Evolutionary conservation across 495 filamentous ascomycete genomes (phyloP).

Genomic region (Aspergillus diversus): DNA sequence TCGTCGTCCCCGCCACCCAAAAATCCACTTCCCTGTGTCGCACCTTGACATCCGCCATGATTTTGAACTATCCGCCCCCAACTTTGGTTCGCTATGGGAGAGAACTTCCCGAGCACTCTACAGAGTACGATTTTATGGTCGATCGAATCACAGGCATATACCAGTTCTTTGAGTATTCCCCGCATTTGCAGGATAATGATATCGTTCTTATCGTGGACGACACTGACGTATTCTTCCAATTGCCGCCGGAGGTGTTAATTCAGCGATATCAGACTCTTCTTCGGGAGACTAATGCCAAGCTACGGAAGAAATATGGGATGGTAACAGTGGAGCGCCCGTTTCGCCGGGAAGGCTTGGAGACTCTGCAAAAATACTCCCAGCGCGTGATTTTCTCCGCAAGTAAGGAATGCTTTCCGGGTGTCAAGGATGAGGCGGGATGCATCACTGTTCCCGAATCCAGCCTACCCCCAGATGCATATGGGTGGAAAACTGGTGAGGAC

Average conservation of each 20-base stretch:
- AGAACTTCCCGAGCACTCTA: constrained; percentile 35
- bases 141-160: constrained; percentile 54
- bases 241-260: constrained; percentile 61
- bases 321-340: constrained; percentile 33
- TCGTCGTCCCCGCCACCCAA: constrained; percentile 57
- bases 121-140: constrained; percentile 40
- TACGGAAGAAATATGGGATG: constrained; percentile 53
- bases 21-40: constrained; percentile 60
- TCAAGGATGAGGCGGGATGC: constrained; percentile 53
- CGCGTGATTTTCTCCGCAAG: constrained; percentile 63
- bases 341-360: constrained; percentile 29
- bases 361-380: constrained; percentile 55
- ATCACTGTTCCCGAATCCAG: constrained; percentile 57
- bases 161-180: constrained; percentile 54
- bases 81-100: constrained; percentile 54
- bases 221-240: constrained; percentile 63
- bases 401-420: constrained; percentile 57
- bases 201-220: constrained; percentile 63
- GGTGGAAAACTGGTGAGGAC: constrained; percentile 54
- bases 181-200: constrained; percentile 58
- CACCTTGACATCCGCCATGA: constrained; percentile 61
- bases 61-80: constrained; percentile 64
- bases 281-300: constrained; percentile 50
- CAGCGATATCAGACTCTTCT: constrained; percentile 56
- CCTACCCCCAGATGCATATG: constrained; percentile 61